A percentile compares a stretch with the other conserved stretches of the same genome.
These are phyloP conservation scores for Rhodomyrtus tomentosa DNA, from an alignment of 345 rosid species.

Conservation along the genomic window DNA sequence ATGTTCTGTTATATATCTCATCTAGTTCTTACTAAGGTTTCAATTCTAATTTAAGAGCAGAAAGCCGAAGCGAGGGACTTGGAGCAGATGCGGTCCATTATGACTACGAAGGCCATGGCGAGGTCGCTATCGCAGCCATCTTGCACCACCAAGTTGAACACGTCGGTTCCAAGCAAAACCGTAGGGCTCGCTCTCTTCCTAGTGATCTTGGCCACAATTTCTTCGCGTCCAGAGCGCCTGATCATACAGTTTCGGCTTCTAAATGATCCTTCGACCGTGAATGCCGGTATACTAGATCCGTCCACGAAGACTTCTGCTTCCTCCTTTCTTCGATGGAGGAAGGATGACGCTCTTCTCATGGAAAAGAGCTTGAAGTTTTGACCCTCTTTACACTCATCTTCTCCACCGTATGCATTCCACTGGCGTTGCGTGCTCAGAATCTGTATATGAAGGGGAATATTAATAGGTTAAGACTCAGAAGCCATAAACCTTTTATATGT, in stretches of 20 bases:
- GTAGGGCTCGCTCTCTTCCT: constrained; percentile 25
- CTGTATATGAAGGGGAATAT: background rate
- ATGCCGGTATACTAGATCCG: constrained; percentile 13
- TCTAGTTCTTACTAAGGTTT: background rate
- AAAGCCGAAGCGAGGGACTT: constrained; percentile 13
- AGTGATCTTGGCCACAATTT: constrained; percentile 14
- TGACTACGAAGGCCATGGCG: constrained; percentile 33
- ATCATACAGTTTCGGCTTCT: constrained; percentile 18
- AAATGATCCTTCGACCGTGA: constrained; percentile 31
- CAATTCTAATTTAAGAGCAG: constrained; percentile 12
- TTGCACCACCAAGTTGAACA: constrained; percentile 27
- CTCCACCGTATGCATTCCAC: constrained; percentile 38
- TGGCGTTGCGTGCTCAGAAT: constrained; percentile 23
- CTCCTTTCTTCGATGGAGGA: constrained; percentile 5
- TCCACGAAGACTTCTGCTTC: constrained; percentile 24
- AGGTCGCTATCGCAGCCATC: constrained; percentile 26
- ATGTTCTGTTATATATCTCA: background rate
- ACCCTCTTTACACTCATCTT: constrained; percentile 2
- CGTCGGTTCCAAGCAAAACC: constrained; percentile 29
- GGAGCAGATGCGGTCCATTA: constrained; percentile 32
- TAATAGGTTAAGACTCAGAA: background rate
- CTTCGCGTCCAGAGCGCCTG: background rate
- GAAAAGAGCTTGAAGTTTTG: constrained; percentile 17
- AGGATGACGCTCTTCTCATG: constrained; percentile 19
- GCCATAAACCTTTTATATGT: background rate